Evolutionary conservation across 2,329 filamentous ascomycete genomes (phyloP).

Genomic region (Hortaea werneckii): DNA sequence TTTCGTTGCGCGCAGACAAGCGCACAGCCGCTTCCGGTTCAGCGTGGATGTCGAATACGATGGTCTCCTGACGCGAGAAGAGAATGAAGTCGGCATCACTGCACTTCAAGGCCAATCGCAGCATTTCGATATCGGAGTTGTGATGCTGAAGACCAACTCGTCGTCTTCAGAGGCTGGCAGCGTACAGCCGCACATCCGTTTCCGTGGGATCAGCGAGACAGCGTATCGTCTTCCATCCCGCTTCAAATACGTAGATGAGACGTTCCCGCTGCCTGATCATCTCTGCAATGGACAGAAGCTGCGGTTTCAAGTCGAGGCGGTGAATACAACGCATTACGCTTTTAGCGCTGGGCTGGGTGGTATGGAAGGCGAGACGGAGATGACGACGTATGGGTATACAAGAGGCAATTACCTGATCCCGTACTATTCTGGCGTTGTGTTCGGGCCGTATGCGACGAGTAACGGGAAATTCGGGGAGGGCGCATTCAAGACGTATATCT

Average conservation of each 20-base stretch:
- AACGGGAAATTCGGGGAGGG: constrained; percentile 7
- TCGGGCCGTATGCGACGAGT: constrained; percentile 6
- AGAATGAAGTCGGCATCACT: constrained; percentile 23
- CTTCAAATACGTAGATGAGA: constrained; percentile 6
- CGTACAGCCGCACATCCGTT: constrained; percentile 33
- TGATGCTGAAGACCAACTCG: constrained; percentile 6
- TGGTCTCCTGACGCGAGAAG: constrained; percentile 34
- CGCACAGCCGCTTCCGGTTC: constrained; percentile 45
- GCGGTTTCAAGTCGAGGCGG: constrained; percentile 33
- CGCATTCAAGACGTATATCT: constrained; percentile 1
- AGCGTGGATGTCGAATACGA: constrained; percentile 37
- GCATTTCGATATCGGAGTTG: constrained; percentile 37
- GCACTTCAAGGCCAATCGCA: constrained; percentile 35
- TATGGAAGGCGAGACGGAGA: constrained; percentile 3
- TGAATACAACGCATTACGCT: constrained; percentile 38
- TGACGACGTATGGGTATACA: constrained; percentile 5
- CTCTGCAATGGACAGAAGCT: constrained; percentile 25
- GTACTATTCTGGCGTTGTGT: constrained; percentile 6
- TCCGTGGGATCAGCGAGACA: constrained; percentile 28
- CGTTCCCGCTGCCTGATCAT: constrained; percentile 28
- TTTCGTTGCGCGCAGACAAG: constrained; percentile 46
- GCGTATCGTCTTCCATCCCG: constrained; percentile 6
- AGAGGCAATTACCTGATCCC: constrained; percentile 4
- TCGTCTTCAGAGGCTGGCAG: neutral
- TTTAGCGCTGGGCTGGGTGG: constrained; percentile 19